Evolutionary conservation across 257 asterid genomes (phyloP), one percentile per base, ranked within the genome.

Genomic region (Cynanchum wilfordii): DNA sequence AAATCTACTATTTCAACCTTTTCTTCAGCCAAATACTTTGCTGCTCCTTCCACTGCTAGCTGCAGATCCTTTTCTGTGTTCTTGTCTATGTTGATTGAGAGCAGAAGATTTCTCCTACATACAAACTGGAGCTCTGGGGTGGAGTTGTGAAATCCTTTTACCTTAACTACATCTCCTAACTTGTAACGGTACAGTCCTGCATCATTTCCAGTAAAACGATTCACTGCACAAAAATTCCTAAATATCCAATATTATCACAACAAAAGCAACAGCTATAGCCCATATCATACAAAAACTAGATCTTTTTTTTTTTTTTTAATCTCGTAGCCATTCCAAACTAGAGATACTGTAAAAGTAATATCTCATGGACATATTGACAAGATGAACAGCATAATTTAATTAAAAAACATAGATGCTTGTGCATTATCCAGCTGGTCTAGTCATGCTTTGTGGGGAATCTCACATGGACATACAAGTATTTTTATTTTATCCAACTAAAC

Each of bases 11-110:
- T 84, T 74, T 95, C 99, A 0, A 87, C 81, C 77, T 86, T 95
- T 29, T 87, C 91, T 33, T 73, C 86, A 0, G 90, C 78, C 7
- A 95, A 82, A 7, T 80, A 75, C 77, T 63, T 78, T 24, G 89
- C 86, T 4, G 98, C 98, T 0, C 87, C 84, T 68, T 92, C 98
- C 2, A 95, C 99, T 0, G 97, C 86, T 44, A 90, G 30, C 80
- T 95, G 99, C 12, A 95, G 74, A 36, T 95, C 99, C 81, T 92
- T 92, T 81, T 95, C 99, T 0, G 97, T 92, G 86, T 87, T 95
- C 79, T 95, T 95, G 93, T 95, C 99, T 11, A 95, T 92, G 87
- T 95, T 92, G 66, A 95, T 76, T 8, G 88, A 84, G 54, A 95
- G 96, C 2, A 92, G 89, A 51, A 95, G 99, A 75, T 89, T 95